Conservation (phyloP, 2,329 filamentous ascomycete species). For the Penicillium expansum region DNA sequence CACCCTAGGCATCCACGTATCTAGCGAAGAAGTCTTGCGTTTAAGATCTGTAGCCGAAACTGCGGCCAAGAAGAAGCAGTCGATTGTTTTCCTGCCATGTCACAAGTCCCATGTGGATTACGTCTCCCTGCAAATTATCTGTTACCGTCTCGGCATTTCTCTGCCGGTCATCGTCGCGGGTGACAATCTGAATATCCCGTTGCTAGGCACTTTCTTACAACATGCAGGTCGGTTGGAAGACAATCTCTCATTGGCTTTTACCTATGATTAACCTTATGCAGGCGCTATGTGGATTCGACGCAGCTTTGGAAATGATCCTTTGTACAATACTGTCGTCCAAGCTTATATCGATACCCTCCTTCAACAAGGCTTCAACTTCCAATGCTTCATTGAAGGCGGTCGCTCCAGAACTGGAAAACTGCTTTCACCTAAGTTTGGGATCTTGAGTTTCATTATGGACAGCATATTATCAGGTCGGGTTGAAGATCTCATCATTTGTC, state of each 20-base stretch:
- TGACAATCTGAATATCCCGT: slow-evolving; percentile 92
- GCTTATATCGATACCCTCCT: slow-evolving; percentile 91
- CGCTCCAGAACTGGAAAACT: slow-evolving; percentile 91
- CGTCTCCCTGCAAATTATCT: slow-evolving; percentile 90
- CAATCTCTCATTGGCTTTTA: neutral
- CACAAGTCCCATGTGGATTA: slow-evolving; percentile 97
- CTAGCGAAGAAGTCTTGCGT: slow-evolving; percentile 85
- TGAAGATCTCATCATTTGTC: slow-evolving; percentile 87
- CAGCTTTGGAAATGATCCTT: slow-evolving; percentile 84
- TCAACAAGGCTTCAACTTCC: slow-evolving; percentile 87
- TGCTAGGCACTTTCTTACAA: slow-evolving; percentile 86
- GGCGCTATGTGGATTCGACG: slow-evolving; percentile 93
- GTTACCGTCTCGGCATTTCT: slow-evolving; percentile 85
- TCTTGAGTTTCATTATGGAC: slow-evolving; percentile 86
- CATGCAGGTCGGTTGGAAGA: slow-evolving; percentile 63
- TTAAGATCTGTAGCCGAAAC: slow-evolving; percentile 77
- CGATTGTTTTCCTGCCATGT: slow-evolving; percentile 91
- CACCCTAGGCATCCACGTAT: slow-evolving; percentile 73
- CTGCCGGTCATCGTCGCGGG: slow-evolving; percentile 90
- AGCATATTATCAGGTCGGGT: slow-evolving; percentile 84
- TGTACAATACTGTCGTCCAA: slow-evolving; percentile 92
- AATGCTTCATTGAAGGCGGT: slow-evolving; percentile 96
- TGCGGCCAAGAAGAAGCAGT: slow-evolving; percentile 83
- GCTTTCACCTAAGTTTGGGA: slow-evolving; percentile 90
- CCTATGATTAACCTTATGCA: slow-evolving; percentile 26